phyloP scores from a whole-genome alignment of 2,329 filamentous ascomycete genomes.

The Xylariaceae sp. region DNA sequence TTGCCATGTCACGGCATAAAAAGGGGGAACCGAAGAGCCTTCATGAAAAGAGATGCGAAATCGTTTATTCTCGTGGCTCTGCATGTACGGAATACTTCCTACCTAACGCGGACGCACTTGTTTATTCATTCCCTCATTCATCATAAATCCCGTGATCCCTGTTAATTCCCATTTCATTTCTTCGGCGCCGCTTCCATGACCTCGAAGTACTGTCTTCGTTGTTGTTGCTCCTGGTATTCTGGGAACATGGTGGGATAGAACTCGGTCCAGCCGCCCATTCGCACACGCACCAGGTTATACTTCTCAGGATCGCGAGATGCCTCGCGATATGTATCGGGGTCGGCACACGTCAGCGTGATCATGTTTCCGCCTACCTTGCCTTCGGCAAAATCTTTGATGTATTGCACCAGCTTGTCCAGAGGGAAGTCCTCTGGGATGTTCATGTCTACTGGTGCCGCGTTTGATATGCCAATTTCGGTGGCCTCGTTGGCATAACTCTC shows the following conservation, averaged over 20 bases:
- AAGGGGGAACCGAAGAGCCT: no score
- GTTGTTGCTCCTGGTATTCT: slow-evolving; percentile 22
- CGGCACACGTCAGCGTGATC: slow-evolving; percentile 22
- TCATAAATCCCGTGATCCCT: neutral
- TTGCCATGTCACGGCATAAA: no score
- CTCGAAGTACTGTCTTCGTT: slow-evolving; percentile 22
- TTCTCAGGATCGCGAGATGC: slow-evolving; percentile 21
- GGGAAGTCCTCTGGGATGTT: slow-evolving; percentile 25
- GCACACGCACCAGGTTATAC: slow-evolving; percentile 22
- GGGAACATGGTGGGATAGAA: slow-evolving; percentile 25
- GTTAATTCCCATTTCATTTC: neutral
- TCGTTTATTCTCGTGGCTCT: no score
- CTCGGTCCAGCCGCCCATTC: slow-evolving; percentile 25
- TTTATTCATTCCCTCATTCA: neutral
- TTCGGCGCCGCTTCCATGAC: neutral
- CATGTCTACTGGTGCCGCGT: slow-evolving; percentile 24
- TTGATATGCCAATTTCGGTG: slow-evolving; percentile 20
- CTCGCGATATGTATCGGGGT: slow-evolving; percentile 19
- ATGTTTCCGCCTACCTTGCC: slow-evolving; percentile 21
- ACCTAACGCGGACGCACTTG: neutral
- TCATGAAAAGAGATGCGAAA: no score
- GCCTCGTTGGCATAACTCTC: slow-evolving; percentile 6
- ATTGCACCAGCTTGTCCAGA: slow-evolving; percentile 11
- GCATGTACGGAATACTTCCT: no score
- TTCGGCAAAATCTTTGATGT: slow-evolving; percentile 15